Percentiles rank a stretch among this genome's conserved stretches.
Conservation (phyloP, 2,329 filamentous ascomycete genomes). For the Seiridium cupressi region DNA sequence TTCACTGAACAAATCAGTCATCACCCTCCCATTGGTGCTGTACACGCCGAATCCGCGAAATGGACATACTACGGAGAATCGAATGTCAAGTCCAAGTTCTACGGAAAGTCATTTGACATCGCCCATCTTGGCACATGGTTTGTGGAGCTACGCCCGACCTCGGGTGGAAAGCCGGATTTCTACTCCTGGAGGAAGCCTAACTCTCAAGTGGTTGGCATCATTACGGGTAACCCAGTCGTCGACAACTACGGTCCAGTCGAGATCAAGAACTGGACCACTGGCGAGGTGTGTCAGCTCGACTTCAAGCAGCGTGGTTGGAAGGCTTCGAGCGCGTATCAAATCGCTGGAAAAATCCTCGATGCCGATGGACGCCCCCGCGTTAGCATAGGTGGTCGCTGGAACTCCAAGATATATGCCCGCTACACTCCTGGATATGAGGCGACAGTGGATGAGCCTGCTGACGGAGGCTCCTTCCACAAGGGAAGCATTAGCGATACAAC, state of each 20-base stretch:
- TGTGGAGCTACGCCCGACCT: slow-evolving; percentile 73
- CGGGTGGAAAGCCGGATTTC: slow-evolving; percentile 76
- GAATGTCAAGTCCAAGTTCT: slow-evolving; percentile 93
- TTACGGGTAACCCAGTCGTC: slow-evolving; percentile 93
- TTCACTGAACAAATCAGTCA: slow-evolving; percentile 98
- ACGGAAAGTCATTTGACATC: slow-evolving; percentile 96
- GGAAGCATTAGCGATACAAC: slow-evolving; percentile 62
- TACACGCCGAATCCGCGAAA: slow-evolving; percentile 85
- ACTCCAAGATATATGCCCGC: slow-evolving; percentile 93
- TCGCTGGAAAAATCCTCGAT: slow-evolving; percentile 83
- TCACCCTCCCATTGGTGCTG: slow-evolving; percentile 91
- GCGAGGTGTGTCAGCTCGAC: slow-evolving; percentile 83
- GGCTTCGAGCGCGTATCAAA: slow-evolving; percentile 84
- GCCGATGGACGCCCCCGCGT: slow-evolving; percentile 76
- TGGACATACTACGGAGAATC: slow-evolving; percentile 99
- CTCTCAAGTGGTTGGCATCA: slow-evolving; percentile 95
- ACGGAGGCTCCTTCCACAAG: slow-evolving; percentile 35
- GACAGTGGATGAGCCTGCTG: slow-evolving; percentile 58
- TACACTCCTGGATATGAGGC: slow-evolving; percentile 89
- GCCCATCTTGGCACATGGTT: slow-evolving; percentile 98
- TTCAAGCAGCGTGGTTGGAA: slow-evolving; percentile 98
- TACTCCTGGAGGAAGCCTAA: slow-evolving; percentile 99
- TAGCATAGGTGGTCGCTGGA: slow-evolving; percentile 93
- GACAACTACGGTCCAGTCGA: slow-evolving; percentile 98
- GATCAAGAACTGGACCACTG: slow-evolving; percentile 95